Percentiles rank a stretch among this genome's conserved stretches.
Evolutionary conservation across 257 asterid species (phyloP).

Genomic region (Solanum medicagineum): DNA sequence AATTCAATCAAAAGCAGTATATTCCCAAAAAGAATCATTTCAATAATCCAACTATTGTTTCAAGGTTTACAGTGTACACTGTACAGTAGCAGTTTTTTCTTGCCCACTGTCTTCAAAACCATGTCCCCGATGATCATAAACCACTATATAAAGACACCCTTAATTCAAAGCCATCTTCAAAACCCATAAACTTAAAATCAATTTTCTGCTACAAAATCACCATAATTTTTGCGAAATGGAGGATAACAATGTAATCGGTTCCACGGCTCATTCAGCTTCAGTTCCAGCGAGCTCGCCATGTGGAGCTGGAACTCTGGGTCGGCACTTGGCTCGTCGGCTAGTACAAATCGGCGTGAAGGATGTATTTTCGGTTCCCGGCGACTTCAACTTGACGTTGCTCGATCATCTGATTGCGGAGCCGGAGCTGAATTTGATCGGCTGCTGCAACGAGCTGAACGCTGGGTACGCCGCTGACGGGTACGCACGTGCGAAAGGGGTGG

Average conservation of each 20-base stretch:
- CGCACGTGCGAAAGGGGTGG: conserved; percentile 63
- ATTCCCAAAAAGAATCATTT: neutral
- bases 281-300: neutral
- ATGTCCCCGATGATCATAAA: neutral
- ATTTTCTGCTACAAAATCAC: neutral
- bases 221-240: conserved; percentile 12
- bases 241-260: neutral
- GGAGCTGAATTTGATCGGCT: conserved; percentile 51
- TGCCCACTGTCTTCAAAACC: conserved; percentile 24
- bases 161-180: neutral
- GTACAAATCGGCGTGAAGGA: conserved; percentile 62
- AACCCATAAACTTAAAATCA: neutral
- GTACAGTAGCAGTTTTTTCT: neutral
- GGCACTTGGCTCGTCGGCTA: conserved; percentile 57
- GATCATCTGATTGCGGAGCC: conserved; percentile 67
- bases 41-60: neutral
- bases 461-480: conserved; percentile 78
- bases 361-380: conserved; percentile 75
- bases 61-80: neutral
- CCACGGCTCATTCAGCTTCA: conserved; percentile 2
- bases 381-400: conserved; percentile 49
- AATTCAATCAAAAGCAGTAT: neutral
- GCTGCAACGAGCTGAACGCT: conserved; percentile 77
- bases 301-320: conserved; percentile 33
- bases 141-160: neutral